Percentiles rank a stretch among this genome's conserved stretches.
Conservation (phyloP, 192 early-diverging fungal species). For the Pecoramyces ruminantium region DNA sequence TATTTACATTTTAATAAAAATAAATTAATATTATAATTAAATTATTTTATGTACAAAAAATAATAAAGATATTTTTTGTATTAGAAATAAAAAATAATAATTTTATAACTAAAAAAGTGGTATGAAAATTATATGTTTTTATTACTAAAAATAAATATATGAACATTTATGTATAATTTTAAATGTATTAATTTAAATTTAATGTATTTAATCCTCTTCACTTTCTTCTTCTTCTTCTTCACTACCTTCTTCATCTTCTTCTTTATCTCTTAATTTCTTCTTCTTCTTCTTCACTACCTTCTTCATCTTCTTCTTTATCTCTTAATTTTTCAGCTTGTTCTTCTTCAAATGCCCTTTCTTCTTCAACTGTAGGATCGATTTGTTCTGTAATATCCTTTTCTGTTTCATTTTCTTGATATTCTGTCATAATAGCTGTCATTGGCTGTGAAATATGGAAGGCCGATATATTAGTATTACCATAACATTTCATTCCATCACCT, state of each 20-base stretch:
- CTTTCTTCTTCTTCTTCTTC: constrained; percentile 16
- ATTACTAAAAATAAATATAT: too few relatives aligned
- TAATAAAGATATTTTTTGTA: too few relatives aligned
- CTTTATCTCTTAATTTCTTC: constrained; percentile 21
- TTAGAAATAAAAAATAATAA: too few relatives aligned
- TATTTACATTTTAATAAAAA: too few relatives aligned
- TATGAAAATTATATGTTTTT: too few relatives aligned
- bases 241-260: constrained; percentile 5
- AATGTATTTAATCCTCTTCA: neutral
- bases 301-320: constrained; percentile 24
- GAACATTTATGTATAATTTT: too few relatives aligned
- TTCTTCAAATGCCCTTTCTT: constrained; percentile 33
- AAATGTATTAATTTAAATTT: too few relatives aligned
- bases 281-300: constrained; percentile 14
- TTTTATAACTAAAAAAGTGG: too few relatives aligned
- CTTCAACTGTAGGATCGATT: constrained; percentile 37
- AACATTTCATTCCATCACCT: constrained; percentile 34
- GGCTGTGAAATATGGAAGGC: constrained; percentile 14
- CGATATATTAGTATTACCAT: constrained; percentile 9
- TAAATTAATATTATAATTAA: too few relatives aligned
- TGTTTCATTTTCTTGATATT: constrained; percentile 14
- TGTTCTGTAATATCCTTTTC: constrained; percentile 26
- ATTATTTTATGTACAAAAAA: too few relatives aligned
- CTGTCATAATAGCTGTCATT: constrained; percentile 20
- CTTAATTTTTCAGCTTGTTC: constrained; percentile 16